These are phyloP conservation scores for Lablab purpureus DNA, from an alignment of 306 rosid genomes.

Conservation along the genomic window DNA sequence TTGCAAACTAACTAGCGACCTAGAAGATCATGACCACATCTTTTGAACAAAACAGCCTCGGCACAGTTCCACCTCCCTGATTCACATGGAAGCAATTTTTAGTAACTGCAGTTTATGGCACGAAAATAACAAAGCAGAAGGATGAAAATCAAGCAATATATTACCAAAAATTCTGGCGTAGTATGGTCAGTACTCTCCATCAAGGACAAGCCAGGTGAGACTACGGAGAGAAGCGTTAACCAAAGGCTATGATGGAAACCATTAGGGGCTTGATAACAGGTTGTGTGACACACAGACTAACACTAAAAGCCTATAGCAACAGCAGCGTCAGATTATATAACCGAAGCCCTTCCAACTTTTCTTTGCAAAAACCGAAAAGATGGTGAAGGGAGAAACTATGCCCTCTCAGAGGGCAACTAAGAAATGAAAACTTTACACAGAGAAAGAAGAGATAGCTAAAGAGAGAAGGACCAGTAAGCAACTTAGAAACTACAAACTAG, in stretches of 20 bases:
- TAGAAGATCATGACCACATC: slow-evolving; percentile 35
- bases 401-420: slow-evolving; percentile 45
- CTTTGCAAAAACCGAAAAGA: slow-evolving; percentile 70
- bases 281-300: slow-evolving; percentile 43
- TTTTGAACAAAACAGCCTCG: slow-evolving; percentile 21
- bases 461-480: slow-evolving; percentile 28
- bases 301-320: slow-evolving; percentile 44
- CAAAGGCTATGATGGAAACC: slow-evolving; percentile 26
- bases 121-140: background rate
- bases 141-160: background rate
- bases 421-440: slow-evolving; percentile 39
- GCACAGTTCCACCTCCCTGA: slow-evolving; percentile 50
- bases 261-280: slow-evolving; percentile 34
- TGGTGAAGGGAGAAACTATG: slow-evolving; percentile 45
- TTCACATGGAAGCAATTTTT: slow-evolving; percentile 40
- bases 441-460: slow-evolving; percentile 39
- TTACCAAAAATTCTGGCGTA: slow-evolving; percentile 55
- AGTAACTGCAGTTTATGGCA: slow-evolving; percentile 8
- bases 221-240: slow-evolving; percentile 33
- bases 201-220: slow-evolving; percentile 36
- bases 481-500: slow-evolving; percentile 23
- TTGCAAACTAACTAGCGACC: slow-evolving; percentile 24
- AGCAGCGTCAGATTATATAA: slow-evolving; percentile 47
- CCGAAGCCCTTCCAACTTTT: slow-evolving; percentile 65
- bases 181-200: slow-evolving; percentile 52